Evolutionary conservation across 345 rosid genomes (phyloP).

Genomic region (Syzygium aromaticum): DNA sequence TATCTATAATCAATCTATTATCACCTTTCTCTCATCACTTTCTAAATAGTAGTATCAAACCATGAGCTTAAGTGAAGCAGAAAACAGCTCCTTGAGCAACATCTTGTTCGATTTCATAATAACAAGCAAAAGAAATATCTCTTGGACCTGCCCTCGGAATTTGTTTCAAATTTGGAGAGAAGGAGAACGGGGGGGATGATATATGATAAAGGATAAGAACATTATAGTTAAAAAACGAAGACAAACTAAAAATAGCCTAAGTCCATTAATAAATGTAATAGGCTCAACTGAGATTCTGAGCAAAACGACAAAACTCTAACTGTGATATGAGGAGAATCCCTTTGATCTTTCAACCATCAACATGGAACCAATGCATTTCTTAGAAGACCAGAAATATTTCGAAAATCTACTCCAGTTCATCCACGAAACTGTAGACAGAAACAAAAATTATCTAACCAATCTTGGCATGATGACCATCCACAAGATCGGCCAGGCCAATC

Average conservation of each 20-base stretch:
- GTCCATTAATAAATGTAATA: not conserved
- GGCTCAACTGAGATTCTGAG: not conserved
- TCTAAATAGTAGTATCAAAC: not conserved
- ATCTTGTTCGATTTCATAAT: not conserved
- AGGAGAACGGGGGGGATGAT: not conserved
- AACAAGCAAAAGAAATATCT: not conserved
- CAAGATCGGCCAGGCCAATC: conserved; percentile 89
- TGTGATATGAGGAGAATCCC: not conserved
- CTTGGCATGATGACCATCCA: conserved; percentile 94
- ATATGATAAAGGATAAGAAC: not conserved
- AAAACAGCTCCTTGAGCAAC: not conserved
- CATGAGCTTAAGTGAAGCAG: not conserved
- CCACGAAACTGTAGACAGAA: not conserved
- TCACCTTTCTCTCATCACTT: not conserved
- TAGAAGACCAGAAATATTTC: not conserved
- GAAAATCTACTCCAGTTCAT: not conserved
- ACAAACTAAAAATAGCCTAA: not conserved
- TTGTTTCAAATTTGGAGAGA: not conserved
- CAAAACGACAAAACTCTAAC: not conserved
- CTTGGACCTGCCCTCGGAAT: not conserved
- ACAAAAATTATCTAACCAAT: conserved; percentile 48
- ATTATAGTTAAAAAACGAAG: not conserved
- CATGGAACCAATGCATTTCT: not conserved
- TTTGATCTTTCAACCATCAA: not conserved
- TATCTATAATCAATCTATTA: not conserved